Evolutionary conservation across 2,329 filamentous ascomycete species (phyloP).

Genomic region (Mycogone perniciosa): DNA sequence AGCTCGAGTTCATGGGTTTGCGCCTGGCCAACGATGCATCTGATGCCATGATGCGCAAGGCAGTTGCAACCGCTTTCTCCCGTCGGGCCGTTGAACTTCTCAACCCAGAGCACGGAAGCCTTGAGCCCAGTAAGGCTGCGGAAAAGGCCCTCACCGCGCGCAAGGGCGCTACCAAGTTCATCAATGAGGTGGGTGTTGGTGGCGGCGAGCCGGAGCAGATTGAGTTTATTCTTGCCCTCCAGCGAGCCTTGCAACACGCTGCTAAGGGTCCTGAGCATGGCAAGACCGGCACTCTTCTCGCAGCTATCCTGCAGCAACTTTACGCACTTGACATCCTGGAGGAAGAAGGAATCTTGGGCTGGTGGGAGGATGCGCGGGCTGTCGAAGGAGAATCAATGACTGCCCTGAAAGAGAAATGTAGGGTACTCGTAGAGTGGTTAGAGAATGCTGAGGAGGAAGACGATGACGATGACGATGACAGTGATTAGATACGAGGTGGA

Average conservation of each 20-base stretch:
- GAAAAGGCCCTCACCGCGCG: conserved; percentile 52
- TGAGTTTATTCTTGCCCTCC: conserved; percentile 75
- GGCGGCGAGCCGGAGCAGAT: conserved; percentile 71
- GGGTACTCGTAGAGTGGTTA: conserved; percentile 76
- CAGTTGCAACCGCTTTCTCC: conserved; percentile 79
- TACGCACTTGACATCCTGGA: conserved; percentile 81
- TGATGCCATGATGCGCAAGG: conserved; percentile 79
- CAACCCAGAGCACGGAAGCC: conserved; percentile 41
- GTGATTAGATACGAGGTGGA: conserved; percentile 12
- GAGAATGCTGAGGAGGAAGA: conserved; percentile 71
- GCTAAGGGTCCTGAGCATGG: conserved; percentile 49
- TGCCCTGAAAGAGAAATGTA: conserved; percentile 65
- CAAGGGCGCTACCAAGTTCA: conserved; percentile 48
- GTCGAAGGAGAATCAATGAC: conserved; percentile 61
- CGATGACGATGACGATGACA: conserved; percentile 51
- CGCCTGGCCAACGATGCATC: conserved; percentile 86
- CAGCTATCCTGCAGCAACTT: conserved; percentile 75
- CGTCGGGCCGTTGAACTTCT: conserved; percentile 69
- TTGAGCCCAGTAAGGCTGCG: conserved; percentile 60
- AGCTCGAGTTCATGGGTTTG: conserved; percentile 89
- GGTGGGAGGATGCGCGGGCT: conserved; percentile 75
- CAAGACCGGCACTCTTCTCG: conserved; percentile 57
- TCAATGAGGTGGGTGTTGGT: conserved; percentile 54
- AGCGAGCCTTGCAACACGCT: conserved; percentile 65
- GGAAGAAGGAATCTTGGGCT: conserved; percentile 79